Base-by-base conservation (phyloP, 805 yeast genomes). In the Hanseniaspora taiwanica region DNA sequence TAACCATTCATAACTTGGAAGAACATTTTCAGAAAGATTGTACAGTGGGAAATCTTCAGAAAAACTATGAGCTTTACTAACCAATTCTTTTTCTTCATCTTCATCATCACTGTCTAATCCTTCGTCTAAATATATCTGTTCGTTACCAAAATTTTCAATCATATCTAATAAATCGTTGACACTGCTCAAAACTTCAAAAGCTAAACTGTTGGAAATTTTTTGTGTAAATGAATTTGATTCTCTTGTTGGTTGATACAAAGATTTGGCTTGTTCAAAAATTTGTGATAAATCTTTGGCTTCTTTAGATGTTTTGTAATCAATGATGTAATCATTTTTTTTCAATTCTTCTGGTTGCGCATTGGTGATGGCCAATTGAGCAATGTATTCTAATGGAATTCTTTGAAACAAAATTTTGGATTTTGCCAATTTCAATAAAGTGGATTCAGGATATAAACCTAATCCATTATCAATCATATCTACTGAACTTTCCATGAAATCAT, bases 111-210 rank as follows among this genome's bases (percentile, higher is more conserved):
- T 70, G 43, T 74, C 82, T 23, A 76, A 60, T 10, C 77, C 79
- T 48, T 76, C 83, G 23, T 66, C 71, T 20, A 69, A 64, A 37
- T 71, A 55, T n/a, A 29, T 29, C 17, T 63, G 60, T 33, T 67
- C 69, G 34, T 66, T 63, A 21, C 85, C 87, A 45, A 81, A 80
- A 51, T 75, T 73, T 46, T 72, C 75, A 24, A 78, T 65, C 44
- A 81, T 72, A 42, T 80, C 87, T 24, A 81, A 58, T 44, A 80
- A 60, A 54, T 80, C 89, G 54, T 81, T 82, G 36, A 78, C 60
- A 1, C 74, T 66, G 40, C 72, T 71, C 46, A 81, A 61, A 24
- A 72, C 65, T 42, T 72, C 77, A 42, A 71, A 68, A 36, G n/a
- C n/a, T n/a, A n/a, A n/a, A n/a, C n/a, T n/a, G n/a, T n/a, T n/a